Conservation (phyloP, 2,329 filamentous ascomycete genomes). For the Fusarium nodosum region DNA sequence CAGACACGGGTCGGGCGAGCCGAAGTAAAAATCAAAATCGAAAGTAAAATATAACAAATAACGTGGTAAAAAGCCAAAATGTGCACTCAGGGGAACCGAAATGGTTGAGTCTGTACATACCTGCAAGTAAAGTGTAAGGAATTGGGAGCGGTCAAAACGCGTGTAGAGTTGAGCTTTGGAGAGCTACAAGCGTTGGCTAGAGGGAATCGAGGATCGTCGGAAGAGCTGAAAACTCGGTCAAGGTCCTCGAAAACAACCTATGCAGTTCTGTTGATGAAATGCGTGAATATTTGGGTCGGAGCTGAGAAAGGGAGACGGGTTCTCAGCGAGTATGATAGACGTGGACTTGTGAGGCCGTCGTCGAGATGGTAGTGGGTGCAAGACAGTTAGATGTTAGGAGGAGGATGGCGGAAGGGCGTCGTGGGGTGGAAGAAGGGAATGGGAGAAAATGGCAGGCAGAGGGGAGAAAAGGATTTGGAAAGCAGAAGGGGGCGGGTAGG, state of each 20-base stretch:
- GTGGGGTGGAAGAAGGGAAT: conserved; percentile 39
- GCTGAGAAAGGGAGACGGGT: conserved; percentile 15
- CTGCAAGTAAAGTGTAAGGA: conserved; percentile 39
- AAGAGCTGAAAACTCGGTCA: conserved; percentile 21
- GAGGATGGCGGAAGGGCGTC: conserved; percentile 39
- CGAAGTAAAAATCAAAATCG: conserved; percentile 6
- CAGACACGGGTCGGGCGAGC: conserved; percentile 14
- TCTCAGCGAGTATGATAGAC: conserved; percentile 32
- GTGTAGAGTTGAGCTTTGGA: conserved; percentile 31
- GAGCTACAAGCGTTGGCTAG: conserved; percentile 30
- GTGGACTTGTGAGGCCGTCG: conserved; percentile 34
- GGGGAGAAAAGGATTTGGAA: conserved; percentile 32
- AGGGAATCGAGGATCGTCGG: conserved; percentile 15
- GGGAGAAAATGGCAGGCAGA: conserved; percentile 39
- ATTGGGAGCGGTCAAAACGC: conserved; percentile 49
- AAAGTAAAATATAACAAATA: conserved; percentile 2
- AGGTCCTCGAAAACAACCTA: conserved; percentile 2
- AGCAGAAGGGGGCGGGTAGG: conserved; percentile 39
- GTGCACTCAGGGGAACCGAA: not conserved
- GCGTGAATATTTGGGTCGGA: conserved; percentile 9
- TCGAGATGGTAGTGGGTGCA: conserved; percentile 38
- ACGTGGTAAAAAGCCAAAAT: not conserved
- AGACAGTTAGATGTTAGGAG: conserved; percentile 33
- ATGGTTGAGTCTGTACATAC: conserved; percentile 31
- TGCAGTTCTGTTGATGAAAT: conserved; percentile 16